Conservation (phyloP, 176 grass and related monocot species). For the Oryza punctata region DNA sequence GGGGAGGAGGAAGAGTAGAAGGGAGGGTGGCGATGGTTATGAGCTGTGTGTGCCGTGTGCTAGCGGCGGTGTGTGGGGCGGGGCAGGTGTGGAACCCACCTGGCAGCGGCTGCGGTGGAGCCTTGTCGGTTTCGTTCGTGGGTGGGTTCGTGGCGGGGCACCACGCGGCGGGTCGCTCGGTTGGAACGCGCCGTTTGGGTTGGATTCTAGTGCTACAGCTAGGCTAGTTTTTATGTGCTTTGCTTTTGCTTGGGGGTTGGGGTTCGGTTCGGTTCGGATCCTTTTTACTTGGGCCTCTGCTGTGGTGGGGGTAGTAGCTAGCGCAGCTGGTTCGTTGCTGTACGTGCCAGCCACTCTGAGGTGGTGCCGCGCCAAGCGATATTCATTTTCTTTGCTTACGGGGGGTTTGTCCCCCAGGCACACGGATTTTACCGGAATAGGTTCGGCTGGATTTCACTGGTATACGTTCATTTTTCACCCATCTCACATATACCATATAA, state of each 20-base stretch:
- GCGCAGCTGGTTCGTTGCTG: neutral
- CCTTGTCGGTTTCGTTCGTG: neutral
- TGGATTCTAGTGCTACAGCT: too few relatives aligned
- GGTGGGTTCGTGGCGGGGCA: conserved; percentile 33
- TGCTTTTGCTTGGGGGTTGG: conserved; percentile 20
- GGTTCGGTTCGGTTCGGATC: conserved; percentile 2
- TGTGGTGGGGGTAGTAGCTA: too few relatives aligned
- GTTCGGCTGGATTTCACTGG: too few relatives aligned
- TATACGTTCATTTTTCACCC: too few relatives aligned
- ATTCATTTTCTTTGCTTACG: neutral
- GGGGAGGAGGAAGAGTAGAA: neutral
- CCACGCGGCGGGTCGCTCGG: conserved; percentile 23
- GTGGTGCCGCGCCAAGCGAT: neutral
- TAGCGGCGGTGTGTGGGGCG: neutral
- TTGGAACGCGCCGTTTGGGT: neutral
- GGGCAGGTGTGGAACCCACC: conserved; percentile 19
- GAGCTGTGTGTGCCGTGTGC: neutral
- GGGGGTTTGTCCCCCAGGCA: neutral
- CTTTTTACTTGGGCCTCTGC: neutral
- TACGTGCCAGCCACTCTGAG: neutral
- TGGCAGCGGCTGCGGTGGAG: neutral
- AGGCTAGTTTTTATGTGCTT: neutral
- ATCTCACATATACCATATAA: too few relatives aligned
- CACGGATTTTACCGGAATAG: too few relatives aligned
- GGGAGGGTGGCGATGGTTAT: neutral